Base-by-base conservation (phyloP, 2,329 filamentous ascomycete species). In the Periglandula ipomoeae region DNA sequence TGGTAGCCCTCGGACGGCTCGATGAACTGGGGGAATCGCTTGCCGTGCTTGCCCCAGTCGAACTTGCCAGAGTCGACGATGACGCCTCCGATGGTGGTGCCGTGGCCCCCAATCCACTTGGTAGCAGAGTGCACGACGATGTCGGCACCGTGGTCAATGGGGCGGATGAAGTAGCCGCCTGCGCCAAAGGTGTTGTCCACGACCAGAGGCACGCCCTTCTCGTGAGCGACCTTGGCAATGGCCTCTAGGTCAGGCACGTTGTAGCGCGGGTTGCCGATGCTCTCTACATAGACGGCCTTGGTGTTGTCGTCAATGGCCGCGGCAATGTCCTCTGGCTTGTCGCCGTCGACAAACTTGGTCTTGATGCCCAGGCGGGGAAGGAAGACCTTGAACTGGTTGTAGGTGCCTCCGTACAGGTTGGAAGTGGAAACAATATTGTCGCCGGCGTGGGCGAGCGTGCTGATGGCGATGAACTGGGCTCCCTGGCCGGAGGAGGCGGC, bases 71-170 rank as follows among this genome's bases (percentile, higher is more conserved):
- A 81, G 71, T 96, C 90, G 55, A 96, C 74, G 30, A 96, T 78
- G 39, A 95, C 78, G 52, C 90, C 90, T 50, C 78, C 90, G 56
- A 96, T 87, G 23, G 90, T 95, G 37, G 90, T 95, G 52, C 90
- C 91, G 67, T 97, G 91, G 38, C 90, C 90, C 50, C 90, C 90
- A 54, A 97, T 96, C 90, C 90, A 96, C 70, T 96, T 96, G 50
- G 90, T 95, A 10, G 89, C 89, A 35, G 87, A 93, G 75, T 96
- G 89, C 22, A 95, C 87, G 46, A 96, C 85, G 52, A 96, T 95
- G 63, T 96, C 90, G 54, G 87, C 90, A 48, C 90, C 90, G 66
- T 95, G 86, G 22, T 90, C 84, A 59, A 96, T 91, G 37, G 90
- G 90, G 6, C 85, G 82, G 57, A 84, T 74, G 65, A 88, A 94